Base-by-base conservation (phyloP, 768 basidiomycete genomes). In the Psilocybe tampanensis region DNA sequence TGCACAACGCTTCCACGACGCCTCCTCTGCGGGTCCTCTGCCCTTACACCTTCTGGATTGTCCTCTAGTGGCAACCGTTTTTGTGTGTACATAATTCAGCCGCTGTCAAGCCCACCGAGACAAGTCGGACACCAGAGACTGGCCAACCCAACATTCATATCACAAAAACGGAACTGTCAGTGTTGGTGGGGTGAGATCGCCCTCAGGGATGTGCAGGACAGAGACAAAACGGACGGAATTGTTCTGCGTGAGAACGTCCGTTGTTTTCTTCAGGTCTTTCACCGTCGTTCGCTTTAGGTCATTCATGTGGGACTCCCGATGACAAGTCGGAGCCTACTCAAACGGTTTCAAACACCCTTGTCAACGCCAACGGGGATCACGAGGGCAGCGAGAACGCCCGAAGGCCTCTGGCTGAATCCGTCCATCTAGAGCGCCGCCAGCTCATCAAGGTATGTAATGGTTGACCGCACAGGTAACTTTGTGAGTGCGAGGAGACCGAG, bases 241-340 rank as follows among this genome's bases (percentile, higher is more conserved):
- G 18, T 29, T 48, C 23, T 18, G 17, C 47, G 47, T 48, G 50
- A 39, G 50, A 52, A 52, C 42, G 50, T 41, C 36, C 41, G 41
- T 17, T 41, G 50, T 39, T 52, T n/a, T 42, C 50, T 41, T 26
- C 36, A 52, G 23, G 44, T 17, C 29, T 29, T 29, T 29, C 29
- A n/a, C n/a, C n/a, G n/a, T n/a, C n/a, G n/a, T n/a, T n/a, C n/a
- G n/a, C n/a, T n/a, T n/a, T n/a, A 29, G 29, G 29, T 29, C 32
- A 9, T 22, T 29, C 34, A 41, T 51, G 34, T 51, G 50, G 34
- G 23, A 26, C 50, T 18, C 23, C 48, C 50, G 39, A 21, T 17
- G 23, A n/a, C 29, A 8, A 11, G n/a, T 33, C 47, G 12, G 22
- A 2, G 17, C 47, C 45, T n/a, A n/a, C n/a, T n/a, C n/a, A n/a